Base-by-base conservation (phyloP, 192 early-diverging fungal species). In the Lunasporangiospora selenospora region DNA sequence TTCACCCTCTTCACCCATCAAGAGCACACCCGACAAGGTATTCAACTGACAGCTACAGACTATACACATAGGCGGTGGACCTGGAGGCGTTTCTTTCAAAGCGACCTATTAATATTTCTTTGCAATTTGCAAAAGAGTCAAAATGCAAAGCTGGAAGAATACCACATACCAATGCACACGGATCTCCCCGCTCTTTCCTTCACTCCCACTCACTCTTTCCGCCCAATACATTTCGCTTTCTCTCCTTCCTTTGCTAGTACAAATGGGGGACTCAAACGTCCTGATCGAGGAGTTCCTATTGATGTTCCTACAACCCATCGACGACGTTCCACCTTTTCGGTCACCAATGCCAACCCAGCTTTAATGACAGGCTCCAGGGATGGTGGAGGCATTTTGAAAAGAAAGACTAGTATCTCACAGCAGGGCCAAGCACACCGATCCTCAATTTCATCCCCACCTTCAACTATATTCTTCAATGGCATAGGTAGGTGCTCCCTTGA, bases 341-440 rank as follows among this genome's bases (percentile, higher is more conserved):
- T 32, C 1, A 18, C 57, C 13, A 34, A 23, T 3, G 6, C 24
- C 19, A 62, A 54, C 16, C 19, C 67, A 4, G 21, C 54, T 33
- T 50, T 58, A 18, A 30, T 59, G 30, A 70, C 67, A 11, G 67
- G 67, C 10, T 24, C 24, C 9, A 60, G 67, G 18, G 58, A 61
- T 13, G 21, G 53, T 12, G n/a, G n/a, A n/a, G 39, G 58, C 29
- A 24, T 16, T 30, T 42, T 30, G 6, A 53, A 37, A 18, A 55
- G 51, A 53, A 48, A 42, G 36, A 33, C 52, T 21, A 60, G 51
- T 39, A 40, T 23, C 6, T 39, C 45, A 1, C 44, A 31, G 3
- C 29, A 65, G 16, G 8, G 27, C 26, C 12, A 40, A 30, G n/a
- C n/a, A n/a, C n/a, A n/a, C n/a, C n/a, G n/a, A n/a, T n/a, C n/a